A percentile compares a stretch with the other conserved stretches of the same genome.
Evolutionary conservation across 1,284 basidiomycete species (phyloP).

Genomic region (Xanthoconium separans): DNA sequence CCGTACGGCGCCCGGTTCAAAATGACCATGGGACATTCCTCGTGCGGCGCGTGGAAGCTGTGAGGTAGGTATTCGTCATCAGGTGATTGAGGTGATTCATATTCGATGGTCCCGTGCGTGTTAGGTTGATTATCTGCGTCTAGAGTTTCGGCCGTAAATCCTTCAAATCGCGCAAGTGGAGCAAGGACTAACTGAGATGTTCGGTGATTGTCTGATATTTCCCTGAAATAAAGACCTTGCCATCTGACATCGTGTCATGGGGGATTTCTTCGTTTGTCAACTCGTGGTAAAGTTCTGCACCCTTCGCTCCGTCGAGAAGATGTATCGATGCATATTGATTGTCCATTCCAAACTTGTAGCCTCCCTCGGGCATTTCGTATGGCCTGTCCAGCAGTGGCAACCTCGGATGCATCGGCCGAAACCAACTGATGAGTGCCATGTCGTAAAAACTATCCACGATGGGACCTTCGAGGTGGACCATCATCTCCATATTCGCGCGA

Average conservation of each 20-base stretch:
- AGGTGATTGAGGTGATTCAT: conserved; percentile 26
- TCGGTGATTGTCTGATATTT: conserved; percentile 37
- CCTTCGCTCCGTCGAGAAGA: conserved; percentile 29
- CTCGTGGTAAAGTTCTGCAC: conserved; percentile 28
- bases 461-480: conserved; percentile 65
- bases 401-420: conserved; percentile 54
- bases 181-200: conserved; percentile 30
- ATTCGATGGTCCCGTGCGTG: conserved; percentile 32
- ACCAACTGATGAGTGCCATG: conserved; percentile 69
- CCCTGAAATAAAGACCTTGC: conserved; percentile 28
- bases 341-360: conserved; percentile 49
- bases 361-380: conserved; percentile 20
- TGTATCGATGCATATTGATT: conserved; percentile 42
- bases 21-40: conserved; percentile 72
- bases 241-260: conserved; percentile 5
- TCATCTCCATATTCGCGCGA: conserved; percentile 68
- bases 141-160: conserved; percentile 18
- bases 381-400: conserved; percentile 46
- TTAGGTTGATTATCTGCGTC: conserved; percentile 38
- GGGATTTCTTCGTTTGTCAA: conserved; percentile 17
- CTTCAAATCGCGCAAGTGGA: background rate
- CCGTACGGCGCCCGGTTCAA: conserved; percentile 71
- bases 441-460: conserved; percentile 76
- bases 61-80: conserved; percentile 40
- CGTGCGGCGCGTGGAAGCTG: conserved; percentile 55